Base-by-base conservation (phyloP, 192 early-diverging fungal species). In the Globomyces pollinis-pini region DNA sequence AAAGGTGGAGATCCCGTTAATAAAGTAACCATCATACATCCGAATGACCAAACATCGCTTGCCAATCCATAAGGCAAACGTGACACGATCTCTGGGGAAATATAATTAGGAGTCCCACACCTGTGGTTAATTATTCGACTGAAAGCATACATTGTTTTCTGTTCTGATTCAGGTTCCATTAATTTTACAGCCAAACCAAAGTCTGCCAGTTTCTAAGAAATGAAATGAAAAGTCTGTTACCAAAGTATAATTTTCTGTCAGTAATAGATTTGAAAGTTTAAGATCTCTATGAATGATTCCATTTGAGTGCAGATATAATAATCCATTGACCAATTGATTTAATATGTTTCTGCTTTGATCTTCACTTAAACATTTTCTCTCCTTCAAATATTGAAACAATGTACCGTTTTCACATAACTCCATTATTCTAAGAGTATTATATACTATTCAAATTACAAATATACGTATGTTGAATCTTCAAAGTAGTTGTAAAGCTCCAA, bases 51-150 rank as follows among this genome's bases (percentile, higher is more conserved):
- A 8, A 88, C 70, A 57, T 90, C 88, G 0, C 86, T 78, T 3
- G 81, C 63, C 0, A 85, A 68, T 1, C 88, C 85, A 61, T 90
- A 88, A 15, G 88, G 83, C 53, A 74, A 74, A 15, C 83, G 71
- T 8, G 83, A 76, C 1, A 89, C 72, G 16, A 89, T 86, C 62
- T 90, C 88, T 2, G 87, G 86, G 24, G 84, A 80, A 9, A 89
- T 88, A 63, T 89, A 89, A 56, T 84, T 88, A 13, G 86, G 86
- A 1, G 88, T 89, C 20, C 88, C 88, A 56, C 88, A 89, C n/a
- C n/a, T n/a, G n/a, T n/a, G n/a, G n/a, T n/a, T n/a, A n/a, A n/a
- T 20, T 39, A 20, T 39, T 20, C 15, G 38, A 39, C 15, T 39
- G 38, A 15, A 20, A 20, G 20, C n/a, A n/a, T n/a, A n/a, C 75